Evolutionary conservation across 2,329 filamentous ascomycete genomes (phyloP).

Genomic region (Purpureocillium takamizusanense): DNA sequence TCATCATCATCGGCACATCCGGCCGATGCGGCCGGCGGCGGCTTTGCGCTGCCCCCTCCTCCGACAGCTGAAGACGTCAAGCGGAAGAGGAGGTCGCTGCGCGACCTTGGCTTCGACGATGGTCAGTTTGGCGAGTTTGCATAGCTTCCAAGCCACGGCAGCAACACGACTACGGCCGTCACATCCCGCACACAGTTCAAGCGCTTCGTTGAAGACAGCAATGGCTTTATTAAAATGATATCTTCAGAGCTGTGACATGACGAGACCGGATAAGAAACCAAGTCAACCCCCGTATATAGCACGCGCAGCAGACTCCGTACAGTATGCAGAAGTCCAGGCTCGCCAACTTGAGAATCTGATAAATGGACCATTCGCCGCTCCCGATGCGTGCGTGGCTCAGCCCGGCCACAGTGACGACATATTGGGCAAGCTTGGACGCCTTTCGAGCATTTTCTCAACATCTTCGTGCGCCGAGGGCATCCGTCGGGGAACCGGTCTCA

Average conservation of each 20-base stretch:
- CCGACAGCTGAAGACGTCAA: slow-evolving; percentile 54
- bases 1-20: slow-evolving; percentile 6
- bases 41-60: slow-evolving; percentile 55
- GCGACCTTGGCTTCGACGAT: slow-evolving; percentile 75
- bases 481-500: too few species aligned
- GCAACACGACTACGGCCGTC: neutral
- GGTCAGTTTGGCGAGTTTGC: slow-evolving; percentile 83
- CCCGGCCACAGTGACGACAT: slow-evolving; percentile 15
- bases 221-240: too few species aligned
- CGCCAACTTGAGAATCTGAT: too few species aligned
- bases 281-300: too few species aligned
- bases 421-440: slow-evolving; percentile 19
- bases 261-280: too few species aligned
- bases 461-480: neutral
- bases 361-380: too few species aligned
- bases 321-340: too few species aligned
- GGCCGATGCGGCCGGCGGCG: slow-evolving; percentile 25
- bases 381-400: neutral
- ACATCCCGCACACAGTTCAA: too few species aligned
- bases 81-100: slow-evolving; percentile 45
- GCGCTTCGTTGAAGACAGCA: too few species aligned
- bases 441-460: slow-evolving; percentile 6
- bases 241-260: too few species aligned
- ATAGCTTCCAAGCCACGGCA: slow-evolving; percentile 14
- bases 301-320: too few species aligned